Base-by-base conservation (phyloP, 805 yeast genomes). In the Candida ipomoeae region DNA sequence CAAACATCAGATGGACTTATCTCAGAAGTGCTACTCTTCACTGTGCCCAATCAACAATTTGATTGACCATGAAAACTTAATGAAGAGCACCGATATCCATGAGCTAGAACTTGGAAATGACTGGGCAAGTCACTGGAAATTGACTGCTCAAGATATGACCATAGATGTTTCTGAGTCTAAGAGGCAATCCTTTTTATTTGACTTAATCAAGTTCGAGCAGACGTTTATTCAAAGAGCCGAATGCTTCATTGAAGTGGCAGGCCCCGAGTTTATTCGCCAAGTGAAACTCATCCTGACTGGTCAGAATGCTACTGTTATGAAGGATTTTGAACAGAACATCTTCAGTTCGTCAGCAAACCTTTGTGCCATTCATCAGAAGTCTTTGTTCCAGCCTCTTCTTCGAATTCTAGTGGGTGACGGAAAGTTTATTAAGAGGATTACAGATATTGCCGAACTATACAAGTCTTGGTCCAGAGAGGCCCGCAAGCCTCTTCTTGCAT, bases 181-280 rank as follows among this genome's bases (percentile, higher is more conserved):
- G 58, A 74, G 82, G 35, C 96, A 89, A 62, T 84, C 88, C 49
- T 82, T 84, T 50, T 77, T 87, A 3, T 89, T 85, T 66, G 96
- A 89, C 62, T 68, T 88, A 44, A 80, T 89, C 29, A 74, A 82
- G 49, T 78, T 82, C 43, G 96, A 88, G 56, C 88, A 85, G 58
- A 77, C 81, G 15, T 85, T 85, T 47, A 77, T 87, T 21, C 82
- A 80, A 44, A 77, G 88, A 60, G 84, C 90, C 2, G 75, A 77
- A 53, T 80, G 85, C 3, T 84, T 87, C 48, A 71, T 85, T 3
- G 79, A 79, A 60, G 49, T 62, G 5, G 77, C 71, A 4, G 77
- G 72, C 0, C 78, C 78, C 0, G 72, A 66, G 46, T 73, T 73
- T 44, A 56, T 72, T 15, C 65, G 65, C 32, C 65, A 64, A 1